phyloP scores from a whole-genome alignment of 2,329 filamentous ascomycete species.

The Scedosporium dehoogii region DNA sequence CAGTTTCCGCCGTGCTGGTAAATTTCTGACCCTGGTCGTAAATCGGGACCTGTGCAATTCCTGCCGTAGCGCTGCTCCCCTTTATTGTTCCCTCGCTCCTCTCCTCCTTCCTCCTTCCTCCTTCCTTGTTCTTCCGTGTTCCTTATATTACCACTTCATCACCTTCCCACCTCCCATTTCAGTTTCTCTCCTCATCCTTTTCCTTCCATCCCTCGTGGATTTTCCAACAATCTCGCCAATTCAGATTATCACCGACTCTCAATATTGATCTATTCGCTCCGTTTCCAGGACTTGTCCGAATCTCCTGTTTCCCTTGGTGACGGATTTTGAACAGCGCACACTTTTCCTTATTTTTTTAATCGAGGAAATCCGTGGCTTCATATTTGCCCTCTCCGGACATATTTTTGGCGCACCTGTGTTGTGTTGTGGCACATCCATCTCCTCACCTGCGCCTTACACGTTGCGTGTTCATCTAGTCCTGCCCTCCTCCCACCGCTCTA shows the following conservation, averaged over 20 bases:
- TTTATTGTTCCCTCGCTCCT: neutral
- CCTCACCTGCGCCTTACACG: neutral
- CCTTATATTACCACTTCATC: conserved; percentile 1
- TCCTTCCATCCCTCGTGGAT: neutral
- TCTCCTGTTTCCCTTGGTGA: neutral
- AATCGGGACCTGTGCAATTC: too few relatives aligned
- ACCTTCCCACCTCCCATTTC: neutral
- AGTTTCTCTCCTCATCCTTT: neutral
- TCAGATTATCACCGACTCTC: neutral
- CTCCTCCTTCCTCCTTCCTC: neutral
- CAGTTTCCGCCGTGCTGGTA: neutral
- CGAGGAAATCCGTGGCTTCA: too few relatives aligned
- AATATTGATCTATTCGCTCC: neutral
- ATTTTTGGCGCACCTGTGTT: neutral
- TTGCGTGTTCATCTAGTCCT: neutral
- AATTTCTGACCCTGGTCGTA: neutral
- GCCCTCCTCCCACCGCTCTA: neutral
- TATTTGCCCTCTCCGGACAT: neutral
- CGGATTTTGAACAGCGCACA: neutral
- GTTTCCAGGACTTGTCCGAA: neutral
- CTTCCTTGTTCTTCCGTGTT: too few relatives aligned
- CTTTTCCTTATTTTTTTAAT: neutral
- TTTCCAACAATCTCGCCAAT: neutral
- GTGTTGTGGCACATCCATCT: neutral
- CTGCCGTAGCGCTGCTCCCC: neutral